Conservation (phyloP, 1,139 yeast genomes). For the Groenewaldozyma sp. region DNA sequence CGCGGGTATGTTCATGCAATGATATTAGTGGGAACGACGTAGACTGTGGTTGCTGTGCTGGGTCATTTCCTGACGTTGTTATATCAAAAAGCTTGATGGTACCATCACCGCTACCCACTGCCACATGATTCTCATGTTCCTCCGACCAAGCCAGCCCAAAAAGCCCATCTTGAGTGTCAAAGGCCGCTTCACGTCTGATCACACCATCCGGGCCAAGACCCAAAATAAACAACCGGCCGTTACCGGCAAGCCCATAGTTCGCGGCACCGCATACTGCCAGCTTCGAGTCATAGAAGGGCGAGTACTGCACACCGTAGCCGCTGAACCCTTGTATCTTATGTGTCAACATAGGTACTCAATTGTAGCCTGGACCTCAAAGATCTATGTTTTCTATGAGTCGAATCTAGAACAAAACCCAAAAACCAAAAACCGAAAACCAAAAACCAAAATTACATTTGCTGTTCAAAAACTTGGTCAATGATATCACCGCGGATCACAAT, state of each 20-base stretch:
- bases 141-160: constrained; percentile 91
- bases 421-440: neutral
- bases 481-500: constrained; percentile 28
- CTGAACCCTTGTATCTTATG: constrained; percentile 74
- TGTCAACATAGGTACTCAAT: constrained; percentile 72
- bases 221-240: constrained; percentile 68
- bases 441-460: constrained; percentile 13
- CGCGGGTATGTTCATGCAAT: constrained; percentile 66
- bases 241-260: constrained; percentile 90
- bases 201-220: constrained; percentile 60
- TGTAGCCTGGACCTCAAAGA: neutral
- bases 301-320: constrained; percentile 82
- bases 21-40: constrained; percentile 64
- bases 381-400: neutral
- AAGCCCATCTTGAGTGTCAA: constrained; percentile 90
- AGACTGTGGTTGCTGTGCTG: no score
- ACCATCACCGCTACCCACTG: constrained; percentile 86
- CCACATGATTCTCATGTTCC: constrained; percentile 74
- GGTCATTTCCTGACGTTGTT: constrained; percentile 47
- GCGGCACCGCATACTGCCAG: constrained; percentile 87
- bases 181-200: constrained; percentile 46
- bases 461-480: constrained; percentile 21
- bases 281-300: constrained; percentile 85
- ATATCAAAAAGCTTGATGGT: constrained; percentile 72
- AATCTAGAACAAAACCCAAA: neutral